These are phyloP conservation scores for Hyaloscypha hepaticicola DNA, from an alignment of 495 filamentous ascomycete species.

Conservation along the genomic window DNA sequence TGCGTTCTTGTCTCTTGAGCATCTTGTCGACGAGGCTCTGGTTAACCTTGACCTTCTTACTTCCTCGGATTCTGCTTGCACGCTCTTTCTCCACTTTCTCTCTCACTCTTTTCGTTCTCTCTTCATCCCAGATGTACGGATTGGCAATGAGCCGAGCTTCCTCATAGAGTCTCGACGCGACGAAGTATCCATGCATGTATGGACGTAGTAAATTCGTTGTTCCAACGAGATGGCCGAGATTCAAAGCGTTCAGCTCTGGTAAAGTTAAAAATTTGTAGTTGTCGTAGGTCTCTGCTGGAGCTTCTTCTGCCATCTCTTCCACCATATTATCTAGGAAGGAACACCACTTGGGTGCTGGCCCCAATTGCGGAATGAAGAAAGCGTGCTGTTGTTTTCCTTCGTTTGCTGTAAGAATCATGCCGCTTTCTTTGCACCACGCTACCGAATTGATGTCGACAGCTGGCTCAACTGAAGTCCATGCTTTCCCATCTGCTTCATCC, in stretches of 20 bases:
- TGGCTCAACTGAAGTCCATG: slow-evolving; percentile 95
- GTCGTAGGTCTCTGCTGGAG: slow-evolving; percentile 79
- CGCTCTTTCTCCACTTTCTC: slow-evolving; percentile 94
- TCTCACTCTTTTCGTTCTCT: slow-evolving; percentile 80
- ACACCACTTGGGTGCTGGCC: slow-evolving; percentile 92
- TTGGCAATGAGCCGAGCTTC: slow-evolving; percentile 90
- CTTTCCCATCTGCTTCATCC: slow-evolving; percentile 74
- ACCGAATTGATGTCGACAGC: slow-evolving; percentile 92
- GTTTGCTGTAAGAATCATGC: slow-evolving; percentile 94
- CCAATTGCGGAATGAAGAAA: slow-evolving; percentile 94
- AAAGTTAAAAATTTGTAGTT: slow-evolving; percentile 97
- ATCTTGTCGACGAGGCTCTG: slow-evolving; percentile 89
- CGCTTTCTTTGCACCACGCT: slow-evolving; percentile 80
- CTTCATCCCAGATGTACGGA: slow-evolving; percentile 88
- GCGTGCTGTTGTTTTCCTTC: slow-evolving; percentile 90
- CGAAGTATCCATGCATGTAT: slow-evolving; percentile 99
- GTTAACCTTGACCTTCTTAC: slow-evolving; percentile 88
- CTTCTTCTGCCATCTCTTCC: slow-evolving; percentile 92
- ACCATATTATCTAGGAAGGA: slow-evolving; percentile 95
- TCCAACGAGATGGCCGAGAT: slow-evolving; percentile 82
- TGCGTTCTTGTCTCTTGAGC: slow-evolving; percentile 74
- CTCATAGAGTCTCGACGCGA: slow-evolving; percentile 87
- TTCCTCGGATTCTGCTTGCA: slow-evolving; percentile 85
- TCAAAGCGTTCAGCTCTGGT: slow-evolving; percentile 75
- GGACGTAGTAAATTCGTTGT: slow-evolving; percentile 82